Percentiles rank a stretch among this genome's conserved stretches.
phyloP scores from a whole-genome alignment of 2,329 filamentous ascomycete species.

The Claviceps citrina region DNA sequence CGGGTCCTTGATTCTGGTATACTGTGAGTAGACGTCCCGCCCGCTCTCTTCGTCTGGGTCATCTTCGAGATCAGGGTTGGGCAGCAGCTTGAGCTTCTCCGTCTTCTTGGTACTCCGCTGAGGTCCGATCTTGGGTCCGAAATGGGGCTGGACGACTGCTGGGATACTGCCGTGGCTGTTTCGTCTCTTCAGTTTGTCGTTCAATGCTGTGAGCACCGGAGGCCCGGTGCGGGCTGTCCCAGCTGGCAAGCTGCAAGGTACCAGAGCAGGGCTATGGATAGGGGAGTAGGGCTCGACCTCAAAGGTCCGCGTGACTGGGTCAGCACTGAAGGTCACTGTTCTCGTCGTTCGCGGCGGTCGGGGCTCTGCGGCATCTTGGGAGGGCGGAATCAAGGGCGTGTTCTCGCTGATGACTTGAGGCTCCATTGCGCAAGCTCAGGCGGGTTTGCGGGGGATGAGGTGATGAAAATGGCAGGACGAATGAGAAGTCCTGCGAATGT shows the following conservation, averaged over 20 bases:
- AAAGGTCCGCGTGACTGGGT: constrained; percentile 47
- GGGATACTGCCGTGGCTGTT: constrained; percentile 56
- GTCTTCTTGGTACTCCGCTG: constrained; percentile 90
- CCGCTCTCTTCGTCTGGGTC: constrained; percentile 76
- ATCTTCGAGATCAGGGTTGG: constrained; percentile 73
- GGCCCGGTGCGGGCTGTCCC: constrained; percentile 24
- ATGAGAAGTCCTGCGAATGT: no score
- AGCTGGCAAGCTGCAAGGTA: constrained; percentile 12
- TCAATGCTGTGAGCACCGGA: constrained; percentile 61
- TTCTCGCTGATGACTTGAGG: constrained; percentile 17
- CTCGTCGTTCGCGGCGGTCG: constrained; percentile 35
- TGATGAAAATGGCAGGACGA: not conserved
- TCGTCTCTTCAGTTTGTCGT: constrained; percentile 72
- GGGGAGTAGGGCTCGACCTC: constrained; percentile 28
- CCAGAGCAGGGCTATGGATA: constrained; percentile 11
- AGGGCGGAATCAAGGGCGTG: constrained; percentile 19
- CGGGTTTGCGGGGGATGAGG: not conserved
- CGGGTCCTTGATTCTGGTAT: constrained; percentile 93
- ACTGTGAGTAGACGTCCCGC: constrained; percentile 92
- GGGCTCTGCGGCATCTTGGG: constrained; percentile 12
- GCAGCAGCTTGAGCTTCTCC: constrained; percentile 93
- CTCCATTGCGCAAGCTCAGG: constrained; percentile 10
- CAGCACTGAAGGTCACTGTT: constrained; percentile 65
- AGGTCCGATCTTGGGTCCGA: constrained; percentile 64
- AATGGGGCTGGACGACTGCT: constrained; percentile 19